Percentiles rank a stretch among this genome's conserved stretches.
Conservation (phyloP, 257 asterid genomes). For the Verbena officinalis region DNA sequence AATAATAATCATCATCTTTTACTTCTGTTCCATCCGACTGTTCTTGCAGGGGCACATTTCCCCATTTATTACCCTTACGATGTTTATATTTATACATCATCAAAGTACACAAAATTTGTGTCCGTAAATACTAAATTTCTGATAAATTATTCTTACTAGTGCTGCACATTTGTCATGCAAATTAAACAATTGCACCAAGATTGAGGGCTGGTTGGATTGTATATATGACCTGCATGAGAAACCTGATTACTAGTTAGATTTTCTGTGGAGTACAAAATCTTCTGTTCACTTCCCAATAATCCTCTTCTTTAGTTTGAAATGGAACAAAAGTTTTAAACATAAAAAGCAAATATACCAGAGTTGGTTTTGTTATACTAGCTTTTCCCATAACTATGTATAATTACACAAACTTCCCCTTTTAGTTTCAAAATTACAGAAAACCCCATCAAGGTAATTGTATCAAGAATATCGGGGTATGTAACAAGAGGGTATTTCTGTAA, state of each 20-base stretch:
- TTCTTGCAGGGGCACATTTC: constrained; percentile 74
- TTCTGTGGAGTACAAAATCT: constrained; percentile 39
- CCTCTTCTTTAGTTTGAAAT: constrained; percentile 20
- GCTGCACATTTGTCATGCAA: constrained; percentile 45
- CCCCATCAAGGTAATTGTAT: not conserved
- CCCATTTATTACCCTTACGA: constrained; percentile 31
- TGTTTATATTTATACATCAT: constrained; percentile 28
- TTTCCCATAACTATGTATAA: too few relatives aligned
- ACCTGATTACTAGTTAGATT: constrained; percentile 33
- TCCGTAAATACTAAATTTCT: constrained; percentile 33
- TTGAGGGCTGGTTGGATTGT: constrained; percentile 2
- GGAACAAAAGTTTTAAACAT: not conserved
- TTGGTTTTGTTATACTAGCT: not conserved
- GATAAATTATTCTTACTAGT: constrained; percentile 8
- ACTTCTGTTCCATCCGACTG: constrained; percentile 55
- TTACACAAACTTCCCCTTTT: too few relatives aligned
- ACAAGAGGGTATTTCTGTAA: too few relatives aligned
- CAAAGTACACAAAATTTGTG: constrained; percentile 52
- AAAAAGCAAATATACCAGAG: not conserved
- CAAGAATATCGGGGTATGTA: too few relatives aligned
- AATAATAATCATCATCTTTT: constrained; percentile 77
- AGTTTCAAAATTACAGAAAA: too few relatives aligned
- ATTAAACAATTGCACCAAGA: constrained; percentile 13
- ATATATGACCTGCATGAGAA: constrained; percentile 1
- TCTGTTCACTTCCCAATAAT: constrained; percentile 40